Percentiles rank a stretch among this genome's conserved stretches.
phyloP scores from a whole-genome alignment of 257 asterid genomes.

The Eucommia ulmoides region DNA sequence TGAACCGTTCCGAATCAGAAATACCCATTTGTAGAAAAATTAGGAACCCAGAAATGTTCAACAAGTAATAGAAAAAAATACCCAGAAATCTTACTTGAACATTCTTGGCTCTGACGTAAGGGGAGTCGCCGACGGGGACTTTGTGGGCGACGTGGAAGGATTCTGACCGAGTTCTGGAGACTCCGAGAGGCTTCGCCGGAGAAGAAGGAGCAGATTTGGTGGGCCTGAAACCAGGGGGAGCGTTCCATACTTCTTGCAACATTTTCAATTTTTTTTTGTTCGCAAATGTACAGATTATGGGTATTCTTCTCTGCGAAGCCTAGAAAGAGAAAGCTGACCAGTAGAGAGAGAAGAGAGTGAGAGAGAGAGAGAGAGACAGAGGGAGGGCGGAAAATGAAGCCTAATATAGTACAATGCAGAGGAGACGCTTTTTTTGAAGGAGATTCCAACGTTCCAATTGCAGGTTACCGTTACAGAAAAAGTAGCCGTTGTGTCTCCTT shows the following conservation, averaged over 20 bases:
- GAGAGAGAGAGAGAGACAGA: not conserved
- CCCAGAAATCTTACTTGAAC: slow-evolving; percentile 56
- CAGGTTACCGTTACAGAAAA: slow-evolving; percentile 34
- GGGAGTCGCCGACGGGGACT: slow-evolving; percentile 89
- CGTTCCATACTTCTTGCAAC: slow-evolving; percentile 91
- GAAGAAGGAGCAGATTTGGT: slow-evolving; percentile 89
- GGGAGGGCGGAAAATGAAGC: slow-evolving; percentile 10
- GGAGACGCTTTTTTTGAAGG: slow-evolving; percentile 17
- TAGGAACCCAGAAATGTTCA: too few relatives aligned
- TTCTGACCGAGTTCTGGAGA: slow-evolving; percentile 63
- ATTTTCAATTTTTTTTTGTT: slow-evolving; percentile 16
- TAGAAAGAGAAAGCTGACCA: too few relatives aligned
- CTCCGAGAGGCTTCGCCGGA: slow-evolving; percentile 78
- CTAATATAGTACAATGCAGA: slow-evolving; percentile 23
- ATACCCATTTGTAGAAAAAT: not conserved
- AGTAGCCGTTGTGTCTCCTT: slow-evolving; percentile 53
- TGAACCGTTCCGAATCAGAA: not conserved
- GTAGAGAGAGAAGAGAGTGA: too few relatives aligned
- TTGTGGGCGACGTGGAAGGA: slow-evolving; percentile 69
- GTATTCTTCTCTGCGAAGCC: too few relatives aligned
- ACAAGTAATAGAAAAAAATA: not conserved
- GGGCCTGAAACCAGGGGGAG: slow-evolving; percentile 77
- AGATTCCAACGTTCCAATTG: slow-evolving; percentile 69
- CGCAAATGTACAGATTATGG: not conserved
- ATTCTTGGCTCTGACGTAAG: slow-evolving; percentile 87